These are phyloP conservation scores for Coniochaeta sp. DNA, from an alignment of 2,329 filamentous ascomycete species.

Conservation along the genomic window DNA sequence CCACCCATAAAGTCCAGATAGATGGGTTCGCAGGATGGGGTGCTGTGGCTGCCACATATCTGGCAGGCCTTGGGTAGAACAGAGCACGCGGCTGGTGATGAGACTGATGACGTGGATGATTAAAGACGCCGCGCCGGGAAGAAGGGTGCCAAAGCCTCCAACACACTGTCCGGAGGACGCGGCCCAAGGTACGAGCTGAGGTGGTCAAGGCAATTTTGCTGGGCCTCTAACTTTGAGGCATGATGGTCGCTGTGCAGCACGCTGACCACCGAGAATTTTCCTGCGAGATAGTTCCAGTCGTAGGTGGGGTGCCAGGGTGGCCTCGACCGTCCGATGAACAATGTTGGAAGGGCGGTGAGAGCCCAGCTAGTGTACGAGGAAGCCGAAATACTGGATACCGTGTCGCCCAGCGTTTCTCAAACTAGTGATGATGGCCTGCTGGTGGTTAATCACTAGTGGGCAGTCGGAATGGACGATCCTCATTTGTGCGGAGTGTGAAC, in stretches of 20 bases:
- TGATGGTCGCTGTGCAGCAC: not conserved
- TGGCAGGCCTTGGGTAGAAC: no score
- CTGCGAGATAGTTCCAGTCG: no score
- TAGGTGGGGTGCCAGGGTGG: no score
- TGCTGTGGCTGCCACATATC: not conserved
- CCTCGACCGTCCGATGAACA: not conserved
- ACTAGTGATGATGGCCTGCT: no score
- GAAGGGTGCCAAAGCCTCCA: no score
- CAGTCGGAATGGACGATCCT: not conserved
- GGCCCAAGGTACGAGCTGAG: not conserved
- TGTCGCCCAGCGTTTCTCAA: not conserved
- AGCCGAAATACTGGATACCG: not conserved
- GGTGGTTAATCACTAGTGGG: no score
- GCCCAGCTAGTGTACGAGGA: no score
- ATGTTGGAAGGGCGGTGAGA: not conserved
- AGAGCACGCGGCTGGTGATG: not conserved
- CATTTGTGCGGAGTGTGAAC: not conserved
- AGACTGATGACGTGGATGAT: constrained; percentile 4
- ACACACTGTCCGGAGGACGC: not conserved
- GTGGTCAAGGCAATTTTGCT: no score
- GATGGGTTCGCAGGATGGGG: constrained; percentile 56
- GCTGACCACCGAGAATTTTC: not conserved
- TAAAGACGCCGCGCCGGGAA: not conserved
- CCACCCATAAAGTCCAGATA: constrained; percentile 59
- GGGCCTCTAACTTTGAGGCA: no score